A percentile compares a stretch with the other conserved stretches of the same genome.
Conservation (phyloP, 2,329 filamentous ascomycete species). For the Dothidotthia symphoricarpi region DNA sequence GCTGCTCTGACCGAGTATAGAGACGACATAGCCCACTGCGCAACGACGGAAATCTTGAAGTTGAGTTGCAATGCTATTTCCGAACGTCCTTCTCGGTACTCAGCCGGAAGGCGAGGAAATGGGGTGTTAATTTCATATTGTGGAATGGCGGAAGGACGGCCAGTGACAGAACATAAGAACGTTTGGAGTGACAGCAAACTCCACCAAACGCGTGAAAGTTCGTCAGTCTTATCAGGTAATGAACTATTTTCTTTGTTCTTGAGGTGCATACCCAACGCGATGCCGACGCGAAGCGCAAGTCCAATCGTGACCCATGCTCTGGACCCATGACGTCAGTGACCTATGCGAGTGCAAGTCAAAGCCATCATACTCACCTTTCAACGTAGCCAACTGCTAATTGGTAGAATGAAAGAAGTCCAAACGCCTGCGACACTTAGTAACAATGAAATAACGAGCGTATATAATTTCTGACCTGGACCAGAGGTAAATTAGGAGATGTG, state of each 20-base stretch:
- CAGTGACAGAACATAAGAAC: conserved; percentile 1
- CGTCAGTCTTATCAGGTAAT: background rate
- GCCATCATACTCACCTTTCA: background rate
- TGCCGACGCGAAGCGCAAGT: conserved; percentile 1
- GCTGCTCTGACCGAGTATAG: conserved; percentile 5
- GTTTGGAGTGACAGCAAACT: conserved; percentile 2
- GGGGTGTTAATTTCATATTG: background rate
- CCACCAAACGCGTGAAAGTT: conserved; percentile 2
- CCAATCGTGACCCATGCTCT: conserved; percentile 4
- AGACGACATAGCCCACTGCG: conserved; percentile 2
- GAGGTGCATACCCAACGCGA: conserved; percentile 1
- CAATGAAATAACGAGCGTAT: background rate
- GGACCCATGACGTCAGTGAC: too few relatives aligned
- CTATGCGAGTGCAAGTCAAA: too few relatives aligned
- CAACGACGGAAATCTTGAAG: conserved; percentile 1
- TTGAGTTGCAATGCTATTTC: background rate
- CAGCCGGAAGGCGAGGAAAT: background rate
- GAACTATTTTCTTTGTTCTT: background rate
- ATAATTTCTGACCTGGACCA: conserved; percentile 1
- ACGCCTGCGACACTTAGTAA: background rate
- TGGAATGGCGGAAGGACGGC: conserved; percentile 1
- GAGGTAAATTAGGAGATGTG: background rate
- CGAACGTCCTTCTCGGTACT: background rate
- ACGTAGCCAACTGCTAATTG: background rate
- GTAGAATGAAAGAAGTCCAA: background rate